Evolutionary conservation across 306 rosid species (phyloP), one percentile per base, ranked within the genome.

Genomic region (Alnus glutinosa): DNA sequence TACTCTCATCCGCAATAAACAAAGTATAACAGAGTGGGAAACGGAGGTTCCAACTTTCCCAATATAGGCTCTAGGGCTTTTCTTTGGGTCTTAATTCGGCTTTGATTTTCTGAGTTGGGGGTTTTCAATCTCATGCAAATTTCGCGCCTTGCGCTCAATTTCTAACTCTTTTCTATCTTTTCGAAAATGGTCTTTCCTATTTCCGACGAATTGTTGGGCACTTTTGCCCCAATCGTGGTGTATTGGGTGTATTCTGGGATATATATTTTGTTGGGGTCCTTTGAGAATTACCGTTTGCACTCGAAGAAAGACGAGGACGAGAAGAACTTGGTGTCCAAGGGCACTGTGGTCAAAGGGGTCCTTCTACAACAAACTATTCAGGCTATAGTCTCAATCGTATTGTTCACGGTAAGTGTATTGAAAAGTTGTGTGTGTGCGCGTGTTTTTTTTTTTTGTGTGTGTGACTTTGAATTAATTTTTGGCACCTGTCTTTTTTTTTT

Each of bases 191-290:
- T 83, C 83, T 82, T 91, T 57, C 90, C 77, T 85, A 84, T 91
- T 80, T 93, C 98, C 23, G 98, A 96, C 89, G 96, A 96, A 84
- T 9, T 93, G 55, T 80, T 96, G 76, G 98, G 97, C 70, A 96
- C 97, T 83, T 86, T 96, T 83, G 94, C 70, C 58, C 99, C 99
- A 37, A 87, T 96, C 75, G 1, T 90, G 68, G 87, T 91, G 48
- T 93, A 96, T 83, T 96, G 99, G 98, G 62, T 80, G 39, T 93
- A 91, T 85, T 93, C 98, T 15, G 98, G 98, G 71, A 76, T 89
- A 82, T 96, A 96, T 74, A 86, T 82, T 73, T 79, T 88, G 42
- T 78, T 96, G 34, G 99, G 91, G 12, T 88, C 87, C 52, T 89
- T 88, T 62, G 96, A 93, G 50, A 88, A 84, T 66, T 91, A 87